These are phyloP conservation scores for Logfia minima DNA, from an alignment of 129 eudicot species.

Conservation along the genomic window DNA sequence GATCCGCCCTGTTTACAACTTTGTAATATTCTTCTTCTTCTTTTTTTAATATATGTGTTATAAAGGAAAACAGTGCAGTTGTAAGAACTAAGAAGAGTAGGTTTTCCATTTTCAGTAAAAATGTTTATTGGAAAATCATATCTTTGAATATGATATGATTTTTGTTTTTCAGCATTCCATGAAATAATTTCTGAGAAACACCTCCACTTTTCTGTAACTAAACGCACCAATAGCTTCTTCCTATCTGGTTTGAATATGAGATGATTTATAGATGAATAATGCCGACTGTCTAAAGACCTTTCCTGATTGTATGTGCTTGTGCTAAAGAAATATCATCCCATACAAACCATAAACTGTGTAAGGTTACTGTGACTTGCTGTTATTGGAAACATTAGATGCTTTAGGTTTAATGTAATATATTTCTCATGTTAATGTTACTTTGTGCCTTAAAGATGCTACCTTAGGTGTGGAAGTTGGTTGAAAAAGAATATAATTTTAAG, in stretches of 20 bases:
- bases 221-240: not conserved
- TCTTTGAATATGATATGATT: too few relatives aligned
- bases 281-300: not conserved
- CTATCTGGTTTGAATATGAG: not conserved
- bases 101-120: too few relatives aligned
- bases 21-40: too few relatives aligned
- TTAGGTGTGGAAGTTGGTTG: not conserved
- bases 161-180: too few relatives aligned
- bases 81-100: too few relatives aligned
- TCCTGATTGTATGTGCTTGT: not conserved
- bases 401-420: not conserved
- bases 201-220: too few relatives aligned
- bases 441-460: not conserved
- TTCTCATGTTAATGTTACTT: not conserved
- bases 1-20: too few relatives aligned
- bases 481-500: slow-evolving; percentile 10
- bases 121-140: too few relatives aligned
- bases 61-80: too few relatives aligned
- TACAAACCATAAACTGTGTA: not conserved
- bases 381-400: not conserved
- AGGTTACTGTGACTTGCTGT: not conserved
- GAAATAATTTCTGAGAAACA: too few relatives aligned
- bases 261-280: not conserved
- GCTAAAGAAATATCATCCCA: not conserved
- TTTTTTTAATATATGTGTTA: too few relatives aligned